Evolutionary conservation across 192 early-diverging fungal genomes (phyloP).

Genomic region (Diversispora epigaea): DNA sequence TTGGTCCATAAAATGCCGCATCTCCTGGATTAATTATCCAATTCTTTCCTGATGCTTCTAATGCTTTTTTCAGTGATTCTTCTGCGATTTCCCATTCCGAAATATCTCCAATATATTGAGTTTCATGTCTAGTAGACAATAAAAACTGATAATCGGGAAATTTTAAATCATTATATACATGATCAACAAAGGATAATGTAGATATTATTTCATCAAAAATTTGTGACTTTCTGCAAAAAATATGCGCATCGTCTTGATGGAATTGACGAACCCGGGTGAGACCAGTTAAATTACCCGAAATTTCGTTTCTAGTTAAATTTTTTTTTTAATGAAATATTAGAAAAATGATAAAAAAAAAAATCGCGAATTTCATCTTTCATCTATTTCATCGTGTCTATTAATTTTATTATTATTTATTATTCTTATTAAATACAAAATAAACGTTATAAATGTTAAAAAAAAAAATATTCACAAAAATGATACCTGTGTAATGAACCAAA

Average conservation of each 20-base stretch:
- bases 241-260: slow-evolving; percentile 97
- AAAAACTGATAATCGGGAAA: slow-evolving; percentile 77
- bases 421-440: too few relatives aligned
- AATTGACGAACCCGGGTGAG: slow-evolving; percentile 91
- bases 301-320: slow-evolving; percentile 71
- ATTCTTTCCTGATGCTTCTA: slow-evolving; percentile 55
- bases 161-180: slow-evolving; percentile 75
- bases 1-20: slow-evolving; percentile 96
- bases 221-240: slow-evolving; percentile 86
- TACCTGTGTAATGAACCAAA: slow-evolving; percentile 92
- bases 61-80: slow-evolving; percentile 63
- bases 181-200: slow-evolving; percentile 74
- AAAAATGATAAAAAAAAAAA: too few relatives aligned
- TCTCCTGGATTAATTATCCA: slow-evolving; percentile 83
- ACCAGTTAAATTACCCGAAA: slow-evolving; percentile 84
- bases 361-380: too few relatives aligned
- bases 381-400: too few relatives aligned
- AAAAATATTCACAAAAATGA: slow-evolving; percentile 4
- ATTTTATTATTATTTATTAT: too few relatives aligned
- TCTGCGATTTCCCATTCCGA: slow-evolving; percentile 84
- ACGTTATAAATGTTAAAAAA: slow-evolving; percentile 14
- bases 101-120: slow-evolving; percentile 68
- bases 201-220: slow-evolving; percentile 75
- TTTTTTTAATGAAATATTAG: not conserved
- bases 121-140: slow-evolving; percentile 77